Base-by-base conservation (phyloP, 1,139 yeast species). In the Petasospora fabianii region DNA sequence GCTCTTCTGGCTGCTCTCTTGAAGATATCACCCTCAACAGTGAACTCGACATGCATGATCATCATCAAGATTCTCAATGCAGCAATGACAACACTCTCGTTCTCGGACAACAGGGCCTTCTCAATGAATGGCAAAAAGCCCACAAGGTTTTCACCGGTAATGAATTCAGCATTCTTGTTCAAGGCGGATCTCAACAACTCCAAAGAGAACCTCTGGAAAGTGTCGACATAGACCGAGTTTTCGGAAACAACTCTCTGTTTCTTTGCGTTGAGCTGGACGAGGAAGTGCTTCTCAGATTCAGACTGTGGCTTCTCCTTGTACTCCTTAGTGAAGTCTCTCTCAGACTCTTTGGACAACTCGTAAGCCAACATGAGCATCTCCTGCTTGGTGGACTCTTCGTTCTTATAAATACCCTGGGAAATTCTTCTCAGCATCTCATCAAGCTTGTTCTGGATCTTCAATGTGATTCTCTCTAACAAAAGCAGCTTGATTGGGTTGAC, bases 101-200 rank as follows among this genome's bases (percentile, higher is more conserved):
- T 81, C 16, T 76, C 83, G 1, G 85, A 74, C 19, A 64, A 58
- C 30, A 88, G 57, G 13, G 85, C 75, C 4, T 66, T 65, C 40
- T 79, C 80, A 42, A 92, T 64, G 14, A 84, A 56, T 3, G 96
- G 95, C 28, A 90, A 64, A 53, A 94, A 88, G 1, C 86, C 92
- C 35, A 73, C 68, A 43, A 90, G 65, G 49, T 83, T 80, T 8
- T 72, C 67, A 2, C 75, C 75, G 2, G 80, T 75, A 47, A 81
- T 60, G 40, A 92, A 69, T 6, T 66, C 62, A 5, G 68, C 67
- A 53, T 84, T 80, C 46, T 79, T 77, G 3, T 80, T 68, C 28
- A 92, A 66, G 0, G 92, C 84, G 3, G 84, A 76, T 50, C 90
- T 71, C 44, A 92, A 65, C 32, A 88, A 65, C 46, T 92, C 97